Percentiles rank a stretch among this genome's conserved stretches.
These are phyloP conservation scores for Mycosarcoma mackinlayi DNA, from an alignment of 1,284 basidiomycete species.

Conservation along the genomic window DNA sequence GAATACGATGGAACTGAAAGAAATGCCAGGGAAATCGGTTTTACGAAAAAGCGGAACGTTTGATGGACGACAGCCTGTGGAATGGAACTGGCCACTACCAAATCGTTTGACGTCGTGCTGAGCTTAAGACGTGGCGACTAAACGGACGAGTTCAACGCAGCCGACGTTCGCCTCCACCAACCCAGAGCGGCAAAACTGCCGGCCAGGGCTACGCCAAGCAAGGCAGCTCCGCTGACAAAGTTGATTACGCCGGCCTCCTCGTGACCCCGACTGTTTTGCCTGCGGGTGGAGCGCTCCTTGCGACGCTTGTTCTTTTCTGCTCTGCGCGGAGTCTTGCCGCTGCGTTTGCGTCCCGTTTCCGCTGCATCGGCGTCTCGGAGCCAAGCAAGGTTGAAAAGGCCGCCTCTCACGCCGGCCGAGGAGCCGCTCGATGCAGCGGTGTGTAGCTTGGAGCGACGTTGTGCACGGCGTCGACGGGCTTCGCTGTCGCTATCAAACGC, in stretches of 20 bases:
- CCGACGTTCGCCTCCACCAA: conserved; percentile 50
- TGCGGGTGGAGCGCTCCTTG: conserved; percentile 22
- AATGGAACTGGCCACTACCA: too few relatives aligned
- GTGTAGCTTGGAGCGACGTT: conserved; percentile 14
- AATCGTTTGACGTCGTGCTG: too few relatives aligned
- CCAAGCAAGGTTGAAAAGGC: conserved; percentile 26
- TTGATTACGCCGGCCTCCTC: conserved; percentile 43
- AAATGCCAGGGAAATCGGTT: too few relatives aligned
- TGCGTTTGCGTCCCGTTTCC: conserved; percentile 18
- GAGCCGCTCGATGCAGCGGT: conserved; percentile 4
- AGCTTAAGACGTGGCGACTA: conserved; percentile 1
- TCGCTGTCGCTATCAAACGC: conserved; percentile 49
- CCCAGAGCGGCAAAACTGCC: conserved; percentile 49
- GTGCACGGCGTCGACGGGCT: conserved; percentile 14
- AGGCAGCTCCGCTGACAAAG: conserved; percentile 51
- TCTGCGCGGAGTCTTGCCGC: conserved; percentile 18
- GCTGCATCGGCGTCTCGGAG: conserved; percentile 10
- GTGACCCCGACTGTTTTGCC: conserved; percentile 7
- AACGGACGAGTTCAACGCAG: conserved; percentile 32
- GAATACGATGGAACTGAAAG: conserved; percentile 5
- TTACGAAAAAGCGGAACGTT: too few relatives aligned
- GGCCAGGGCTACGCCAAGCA: conserved; percentile 47
- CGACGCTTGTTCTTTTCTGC: conserved; percentile 26
- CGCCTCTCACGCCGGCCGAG: conserved; percentile 9
- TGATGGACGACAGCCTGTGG: not conserved